Percentiles rank a stretch among this genome's conserved stretches.
phyloP scores from a whole-genome alignment of 2,329 filamentous ascomycete genomes.

The Paraphaeosphaeria minitans region DNA sequence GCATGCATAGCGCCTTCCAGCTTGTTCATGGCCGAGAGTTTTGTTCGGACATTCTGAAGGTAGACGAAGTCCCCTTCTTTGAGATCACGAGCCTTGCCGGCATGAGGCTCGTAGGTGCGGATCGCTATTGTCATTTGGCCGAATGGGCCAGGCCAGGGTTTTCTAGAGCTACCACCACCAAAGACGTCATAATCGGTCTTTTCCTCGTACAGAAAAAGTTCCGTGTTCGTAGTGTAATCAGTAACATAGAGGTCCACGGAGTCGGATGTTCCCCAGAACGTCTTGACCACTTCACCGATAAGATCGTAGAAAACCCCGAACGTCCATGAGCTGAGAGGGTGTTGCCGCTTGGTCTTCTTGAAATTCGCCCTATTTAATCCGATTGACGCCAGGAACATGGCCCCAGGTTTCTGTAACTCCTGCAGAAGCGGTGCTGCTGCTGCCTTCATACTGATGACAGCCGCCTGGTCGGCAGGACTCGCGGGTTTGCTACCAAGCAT shows the following conservation, averaged over 20 bases:
- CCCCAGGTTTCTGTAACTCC: background rate
- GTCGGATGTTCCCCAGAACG: conserved; percentile 40
- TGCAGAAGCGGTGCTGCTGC: conserved; percentile 19
- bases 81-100: conserved; percentile 62
- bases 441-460: conserved; percentile 31
- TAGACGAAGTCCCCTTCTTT: conserved; percentile 65
- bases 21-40: conserved; percentile 55
- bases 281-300: conserved; percentile 71
- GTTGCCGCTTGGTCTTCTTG: conserved; percentile 41
- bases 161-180: conserved; percentile 27
- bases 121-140: conserved; percentile 75
- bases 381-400: background rate
- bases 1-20: conserved; percentile 75
- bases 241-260: conserved; percentile 72
- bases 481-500: conserved; percentile 14
- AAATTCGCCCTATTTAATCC: conserved; percentile 35
- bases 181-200: conserved; percentile 39
- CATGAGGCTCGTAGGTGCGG: conserved; percentile 72
- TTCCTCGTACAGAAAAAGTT: conserved; percentile 63
- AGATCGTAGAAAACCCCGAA: conserved; percentile 68
- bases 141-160: conserved; percentile 73
- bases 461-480: conserved; percentile 28
- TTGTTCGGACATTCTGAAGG: conserved; percentile 75
- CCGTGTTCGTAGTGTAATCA: conserved; percentile 77
- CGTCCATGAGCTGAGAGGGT: conserved; percentile 66